A percentile compares a stretch with the other conserved stretches of the same genome.
Evolutionary conservation across 2,329 filamentous ascomycete genomes (phyloP).

Genomic region (Ilyonectria destructans): DNA sequence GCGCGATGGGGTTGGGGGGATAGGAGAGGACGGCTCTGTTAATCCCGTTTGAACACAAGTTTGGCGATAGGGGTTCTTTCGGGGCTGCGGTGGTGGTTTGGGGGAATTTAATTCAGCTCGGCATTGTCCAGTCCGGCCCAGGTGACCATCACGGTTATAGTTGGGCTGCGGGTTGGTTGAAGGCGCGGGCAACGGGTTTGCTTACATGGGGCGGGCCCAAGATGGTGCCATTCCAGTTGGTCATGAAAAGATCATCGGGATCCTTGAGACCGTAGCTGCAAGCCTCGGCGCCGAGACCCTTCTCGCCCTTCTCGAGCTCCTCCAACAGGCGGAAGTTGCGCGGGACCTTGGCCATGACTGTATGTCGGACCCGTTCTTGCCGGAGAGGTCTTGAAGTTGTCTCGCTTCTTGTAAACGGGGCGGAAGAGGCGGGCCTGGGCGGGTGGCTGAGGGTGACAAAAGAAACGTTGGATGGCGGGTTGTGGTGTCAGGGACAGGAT

Average conservation of each 20-base stretch:
- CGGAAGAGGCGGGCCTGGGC: neutral
- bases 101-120: neutral
- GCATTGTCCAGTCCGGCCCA: neutral
- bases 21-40: neutral
- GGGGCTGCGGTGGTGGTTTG: neutral
- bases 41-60: constrained; percentile 4
- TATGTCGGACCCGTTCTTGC: constrained; percentile 5
- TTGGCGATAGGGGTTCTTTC: neutral
- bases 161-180: neutral
- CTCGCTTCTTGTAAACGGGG: neutral
- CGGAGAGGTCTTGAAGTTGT: neutral
- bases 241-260: constrained; percentile 95
- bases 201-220: constrained; percentile 95
- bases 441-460: neutral
- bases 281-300: constrained; percentile 94
- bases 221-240: constrained; percentile 98
- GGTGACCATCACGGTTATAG: constrained; percentile 12
- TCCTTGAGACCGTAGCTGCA: constrained; percentile 98
- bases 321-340: constrained; percentile 97
- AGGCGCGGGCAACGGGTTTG: constrained; percentile 33
- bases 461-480: constrained; percentile 6
- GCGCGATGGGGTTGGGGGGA: neutral
- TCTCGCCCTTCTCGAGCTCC: constrained; percentile 99
- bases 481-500: constrained; percentile 11
- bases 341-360: constrained; percentile 77